phyloP scores from a whole-genome alignment of 1,139 yeast genomes.

The Pichia sp. region DNA sequence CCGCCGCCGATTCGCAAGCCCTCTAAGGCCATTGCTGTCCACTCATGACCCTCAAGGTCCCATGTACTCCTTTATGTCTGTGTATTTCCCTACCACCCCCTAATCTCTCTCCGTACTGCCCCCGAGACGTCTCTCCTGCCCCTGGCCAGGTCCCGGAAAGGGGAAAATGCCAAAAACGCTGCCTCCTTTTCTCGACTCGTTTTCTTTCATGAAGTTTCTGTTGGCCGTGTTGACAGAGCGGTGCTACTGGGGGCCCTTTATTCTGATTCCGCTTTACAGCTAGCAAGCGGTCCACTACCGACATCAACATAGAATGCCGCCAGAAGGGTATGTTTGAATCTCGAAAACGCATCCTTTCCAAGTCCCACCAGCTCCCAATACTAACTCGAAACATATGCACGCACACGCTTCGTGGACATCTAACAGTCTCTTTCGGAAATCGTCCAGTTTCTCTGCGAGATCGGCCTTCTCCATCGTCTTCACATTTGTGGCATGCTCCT shows the following conservation, averaged over 20 bases:
- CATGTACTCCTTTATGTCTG: not conserved
- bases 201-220: not conserved
- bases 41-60: not conserved
- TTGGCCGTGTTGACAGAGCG: not conserved
- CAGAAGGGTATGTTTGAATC: not conserved
- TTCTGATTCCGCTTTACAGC: too few relatives aligned
- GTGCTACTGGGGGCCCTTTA: too few relatives aligned
- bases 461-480: not conserved
- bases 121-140: too few relatives aligned
- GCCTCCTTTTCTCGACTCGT: not conserved
- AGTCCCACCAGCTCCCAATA: too few relatives aligned
- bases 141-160: too few relatives aligned
- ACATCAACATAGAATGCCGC: not conserved
- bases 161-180: too few relatives aligned
- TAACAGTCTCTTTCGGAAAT: not conserved
- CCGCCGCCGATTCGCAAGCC: constrained; percentile 6
- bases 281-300: too few relatives aligned
- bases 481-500: constrained; percentile 3
- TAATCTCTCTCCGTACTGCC: not conserved
- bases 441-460: not conserved
- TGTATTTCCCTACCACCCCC: not conserved
- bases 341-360: too few relatives aligned
- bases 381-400: too few relatives aligned
- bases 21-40: not conserved
- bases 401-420: too few relatives aligned